phyloP scores from a whole-genome alignment of 2,329 filamentous ascomycete species.

The Alternaria infectoria region DNA sequence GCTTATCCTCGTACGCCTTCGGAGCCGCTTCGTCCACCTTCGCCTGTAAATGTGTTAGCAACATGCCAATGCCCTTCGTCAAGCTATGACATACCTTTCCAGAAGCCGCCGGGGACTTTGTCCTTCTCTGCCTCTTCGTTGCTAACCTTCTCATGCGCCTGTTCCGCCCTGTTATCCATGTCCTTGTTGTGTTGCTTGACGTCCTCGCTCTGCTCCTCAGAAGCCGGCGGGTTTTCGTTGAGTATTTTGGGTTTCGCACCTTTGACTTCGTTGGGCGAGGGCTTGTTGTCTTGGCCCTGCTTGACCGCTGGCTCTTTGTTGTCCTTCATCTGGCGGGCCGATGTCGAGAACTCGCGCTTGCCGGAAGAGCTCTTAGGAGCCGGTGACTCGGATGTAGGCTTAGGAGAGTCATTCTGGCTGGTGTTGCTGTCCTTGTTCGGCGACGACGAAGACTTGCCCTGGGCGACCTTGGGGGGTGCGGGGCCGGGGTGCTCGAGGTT shows the following conservation, averaged over 20 bases:
- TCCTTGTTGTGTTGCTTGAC: slow-evolving; percentile 55
- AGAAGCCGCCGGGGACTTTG: slow-evolving; percentile 50
- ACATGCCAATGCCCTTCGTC: not conserved
- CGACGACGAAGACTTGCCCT: slow-evolving; percentile 39
- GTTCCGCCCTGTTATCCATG: slow-evolving; percentile 52
- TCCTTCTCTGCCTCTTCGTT: slow-evolving; percentile 50
- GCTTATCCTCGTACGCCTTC: slow-evolving; percentile 11
- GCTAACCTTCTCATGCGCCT: slow-evolving; percentile 46
- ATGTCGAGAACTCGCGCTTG: slow-evolving; percentile 22
- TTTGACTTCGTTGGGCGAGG: slow-evolving; percentile 28
- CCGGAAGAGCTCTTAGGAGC: not conserved
- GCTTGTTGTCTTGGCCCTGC: slow-evolving; percentile 13
- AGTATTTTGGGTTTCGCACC: slow-evolving; percentile 54
- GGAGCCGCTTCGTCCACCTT: slow-evolving; percentile 34
- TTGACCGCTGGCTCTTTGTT: slow-evolving; percentile 25
- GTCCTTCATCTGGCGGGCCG: slow-evolving; percentile 13
- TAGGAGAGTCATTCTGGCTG: slow-evolving; percentile 11
- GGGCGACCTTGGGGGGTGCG: slow-evolving; percentile 51
- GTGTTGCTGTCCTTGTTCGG: slow-evolving; percentile 33
- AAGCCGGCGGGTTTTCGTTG: slow-evolving; percentile 42
- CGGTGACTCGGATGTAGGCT: slow-evolving; percentile 10
- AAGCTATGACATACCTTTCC: slow-evolving; percentile 43
- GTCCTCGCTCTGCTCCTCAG: slow-evolving; percentile 43
- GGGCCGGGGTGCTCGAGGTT: slow-evolving; percentile 55
- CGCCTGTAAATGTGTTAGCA: slow-evolving; percentile 26